Evolutionary conservation across 139 green algal species (phyloP).

Genomic region (Chlorella vulgaris): DNA sequence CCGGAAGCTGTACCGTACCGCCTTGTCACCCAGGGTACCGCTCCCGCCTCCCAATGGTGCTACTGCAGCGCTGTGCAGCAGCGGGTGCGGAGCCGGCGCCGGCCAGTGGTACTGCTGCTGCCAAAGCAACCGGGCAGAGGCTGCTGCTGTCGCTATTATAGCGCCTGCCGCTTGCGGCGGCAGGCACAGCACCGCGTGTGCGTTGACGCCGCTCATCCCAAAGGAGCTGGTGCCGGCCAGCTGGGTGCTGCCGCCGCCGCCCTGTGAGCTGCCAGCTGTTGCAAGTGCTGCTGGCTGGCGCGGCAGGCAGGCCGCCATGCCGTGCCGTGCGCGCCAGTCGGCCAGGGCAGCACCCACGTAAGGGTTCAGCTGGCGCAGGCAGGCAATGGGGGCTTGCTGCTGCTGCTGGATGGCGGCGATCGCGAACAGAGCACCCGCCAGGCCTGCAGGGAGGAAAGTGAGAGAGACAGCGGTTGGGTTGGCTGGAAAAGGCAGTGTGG

Average conservation of each 20-base stretch:
- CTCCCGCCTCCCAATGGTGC: neutral
- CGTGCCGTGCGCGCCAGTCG: neutral
- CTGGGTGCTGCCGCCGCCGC: neutral
- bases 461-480: neutral
- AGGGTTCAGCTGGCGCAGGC: conserved; percentile 76
- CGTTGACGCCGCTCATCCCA: conserved; percentile 55
- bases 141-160: neutral
- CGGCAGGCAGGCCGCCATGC: neutral
- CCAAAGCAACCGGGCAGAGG: conserved; percentile 3
- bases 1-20: conserved; percentile 13
- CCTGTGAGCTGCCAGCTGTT: neutral
- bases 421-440: conserved; percentile 72
- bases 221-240: conserved; percentile 39
- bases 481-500: neutral
- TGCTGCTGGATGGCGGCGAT: conserved; percentile 4
- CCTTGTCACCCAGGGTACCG: neutral
- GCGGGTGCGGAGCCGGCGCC: neutral
- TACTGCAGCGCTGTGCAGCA: neutral
- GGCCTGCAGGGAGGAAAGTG: neutral
- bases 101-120: conserved; percentile 26
- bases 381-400: conserved; percentile 39
- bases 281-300: conserved; percentile 11
- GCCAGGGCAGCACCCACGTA: conserved; percentile 47
- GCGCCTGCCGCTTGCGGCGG: neutral
- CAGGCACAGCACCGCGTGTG: conserved; percentile 44